Percentiles rank a stretch among this genome's conserved stretches.
phyloP scores from a whole-genome alignment of 1,284 basidiomycete species.

The Microbotryum scabiosae region DNA sequence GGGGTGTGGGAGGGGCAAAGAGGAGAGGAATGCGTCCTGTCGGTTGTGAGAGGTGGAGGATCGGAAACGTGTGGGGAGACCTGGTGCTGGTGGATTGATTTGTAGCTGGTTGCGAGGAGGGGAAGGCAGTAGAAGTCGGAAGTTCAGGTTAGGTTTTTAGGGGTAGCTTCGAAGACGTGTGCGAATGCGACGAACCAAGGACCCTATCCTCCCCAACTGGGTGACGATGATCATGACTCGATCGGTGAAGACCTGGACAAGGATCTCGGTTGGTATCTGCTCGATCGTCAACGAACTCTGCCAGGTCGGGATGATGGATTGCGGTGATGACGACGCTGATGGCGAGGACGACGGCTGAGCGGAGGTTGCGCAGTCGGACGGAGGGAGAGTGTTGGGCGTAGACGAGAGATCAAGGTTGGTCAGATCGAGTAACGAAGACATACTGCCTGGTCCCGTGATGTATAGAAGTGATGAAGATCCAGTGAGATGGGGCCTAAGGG shows the following conservation, averaged over 20 bases:
- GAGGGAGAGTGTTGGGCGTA: constrained; percentile 51
- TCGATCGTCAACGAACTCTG: constrained; percentile 48
- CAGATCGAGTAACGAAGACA: constrained; percentile 18
- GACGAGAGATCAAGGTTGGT: constrained; percentile 21
- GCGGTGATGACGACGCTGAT: constrained; percentile 54
- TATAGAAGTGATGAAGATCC: no score
- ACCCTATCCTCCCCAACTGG: constrained; percentile 78
- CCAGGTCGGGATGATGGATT: constrained; percentile 48
- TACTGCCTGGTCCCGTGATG: not conserved
- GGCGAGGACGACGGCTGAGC: not conserved
- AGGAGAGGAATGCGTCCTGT: constrained; percentile 35
- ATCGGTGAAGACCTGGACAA: constrained; percentile 70
- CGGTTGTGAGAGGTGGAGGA: constrained; percentile 11
- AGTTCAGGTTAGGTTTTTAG: not conserved
- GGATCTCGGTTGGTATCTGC: constrained; percentile 58
- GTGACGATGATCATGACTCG: constrained; percentile 70
- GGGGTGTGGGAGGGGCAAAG: constrained; percentile 59
- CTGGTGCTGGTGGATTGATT: constrained; percentile 26
- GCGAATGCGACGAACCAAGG: constrained; percentile 51
- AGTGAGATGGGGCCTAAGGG: not conserved
- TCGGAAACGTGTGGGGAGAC: constrained; percentile 16
- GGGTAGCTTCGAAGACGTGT: not conserved
- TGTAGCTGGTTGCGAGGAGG: constrained; percentile 13
- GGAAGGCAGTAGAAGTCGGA: not conserved
- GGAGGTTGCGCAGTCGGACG: constrained; percentile 47